phyloP scores from a whole-genome alignment of 805 yeast genomes.

The Saturnispora mendoncae region DNA sequence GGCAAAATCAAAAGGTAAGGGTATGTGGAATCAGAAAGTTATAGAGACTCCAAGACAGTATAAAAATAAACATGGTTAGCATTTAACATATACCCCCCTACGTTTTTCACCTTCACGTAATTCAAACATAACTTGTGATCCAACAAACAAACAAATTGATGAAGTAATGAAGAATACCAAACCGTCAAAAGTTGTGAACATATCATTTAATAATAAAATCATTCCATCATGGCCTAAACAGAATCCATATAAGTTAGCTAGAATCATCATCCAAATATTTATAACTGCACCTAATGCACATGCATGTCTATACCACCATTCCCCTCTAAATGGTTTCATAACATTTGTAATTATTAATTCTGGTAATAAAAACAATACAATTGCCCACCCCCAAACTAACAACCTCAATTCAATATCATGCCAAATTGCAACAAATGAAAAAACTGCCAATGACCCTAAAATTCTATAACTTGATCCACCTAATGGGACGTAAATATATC shows the following conservation, averaged over 20 bases:
- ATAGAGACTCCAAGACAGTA: constrained; percentile 72
- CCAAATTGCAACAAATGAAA: constrained; percentile 96
- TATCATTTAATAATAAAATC: constrained; percentile 48
- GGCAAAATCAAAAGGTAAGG: constrained; percentile 50
- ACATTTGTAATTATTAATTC: constrained; percentile 58
- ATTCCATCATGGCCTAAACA: constrained; percentile 90
- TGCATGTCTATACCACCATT: constrained; percentile 68
- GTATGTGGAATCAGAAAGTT: constrained; percentile 54
- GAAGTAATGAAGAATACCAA: constrained; percentile 52
- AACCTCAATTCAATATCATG: constrained; percentile 88
- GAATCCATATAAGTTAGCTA: constrained; percentile 91
- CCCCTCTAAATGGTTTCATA: constrained; percentile 26
- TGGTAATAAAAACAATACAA: constrained; percentile 80
- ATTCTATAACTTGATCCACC: constrained; percentile 75
- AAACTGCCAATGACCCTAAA: constrained; percentile 72
- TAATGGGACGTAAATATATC: constrained; percentile 84
- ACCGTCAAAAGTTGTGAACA: constrained; percentile 68
- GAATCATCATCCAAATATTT: constrained; percentile 97
- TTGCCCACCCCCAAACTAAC: constrained; percentile 92
- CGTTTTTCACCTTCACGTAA: constrained; percentile 79
- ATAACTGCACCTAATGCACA: constrained; percentile 83
- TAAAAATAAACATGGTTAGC: constrained; percentile 40
- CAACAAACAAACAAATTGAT: constrained; percentile 64
- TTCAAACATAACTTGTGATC: constrained; percentile 91
- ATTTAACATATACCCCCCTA: constrained; percentile 71